These are phyloP conservation scores for Coemansia umbellata DNA, from an alignment of 192 early-diverging fungal species.

Conservation along the genomic window DNA sequence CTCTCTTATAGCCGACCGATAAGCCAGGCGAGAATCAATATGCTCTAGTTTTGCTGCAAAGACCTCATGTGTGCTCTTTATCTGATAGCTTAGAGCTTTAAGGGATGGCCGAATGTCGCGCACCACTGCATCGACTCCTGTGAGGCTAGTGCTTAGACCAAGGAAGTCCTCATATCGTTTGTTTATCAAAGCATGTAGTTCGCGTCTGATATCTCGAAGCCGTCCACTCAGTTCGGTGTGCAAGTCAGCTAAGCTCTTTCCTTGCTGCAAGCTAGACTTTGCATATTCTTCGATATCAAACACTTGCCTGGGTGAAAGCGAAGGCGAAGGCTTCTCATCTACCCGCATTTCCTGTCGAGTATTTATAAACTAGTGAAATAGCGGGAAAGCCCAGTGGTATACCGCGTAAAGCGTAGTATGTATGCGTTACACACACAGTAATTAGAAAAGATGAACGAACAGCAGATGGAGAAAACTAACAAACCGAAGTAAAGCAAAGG, in stretches of 20 bases:
- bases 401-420: too few species aligned
- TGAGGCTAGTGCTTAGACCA: slow-evolving; percentile 29
- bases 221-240: slow-evolving; percentile 25
- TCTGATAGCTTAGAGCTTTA: not conserved
- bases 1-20: slow-evolving; percentile 27
- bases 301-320: not conserved
- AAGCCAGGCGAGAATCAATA: slow-evolving; percentile 23
- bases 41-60: slow-evolving; percentile 15
- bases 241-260: slow-evolving; percentile 18
- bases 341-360: slow-evolving; percentile 11
- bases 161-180: slow-evolving; percentile 41
- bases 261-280: slow-evolving; percentile 8
- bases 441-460: too few species aligned
- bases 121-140: slow-evolving; percentile 24
- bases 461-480: too few species aligned
- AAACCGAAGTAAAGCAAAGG: too few species aligned
- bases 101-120: slow-evolving; percentile 12
- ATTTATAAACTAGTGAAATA: not conserved
- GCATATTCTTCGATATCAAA: slow-evolving; percentile 32
- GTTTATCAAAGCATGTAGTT: slow-evolving; percentile 30
- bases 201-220: slow-evolving; percentile 7
- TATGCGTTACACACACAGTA: too few species aligned
- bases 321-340: slow-evolving; percentile 17
- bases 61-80: slow-evolving; percentile 4
- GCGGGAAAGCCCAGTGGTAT: too few species aligned